Evolutionary conservation across 805 yeast species (phyloP).

Genomic region (Nakazawaea holstii): DNA sequence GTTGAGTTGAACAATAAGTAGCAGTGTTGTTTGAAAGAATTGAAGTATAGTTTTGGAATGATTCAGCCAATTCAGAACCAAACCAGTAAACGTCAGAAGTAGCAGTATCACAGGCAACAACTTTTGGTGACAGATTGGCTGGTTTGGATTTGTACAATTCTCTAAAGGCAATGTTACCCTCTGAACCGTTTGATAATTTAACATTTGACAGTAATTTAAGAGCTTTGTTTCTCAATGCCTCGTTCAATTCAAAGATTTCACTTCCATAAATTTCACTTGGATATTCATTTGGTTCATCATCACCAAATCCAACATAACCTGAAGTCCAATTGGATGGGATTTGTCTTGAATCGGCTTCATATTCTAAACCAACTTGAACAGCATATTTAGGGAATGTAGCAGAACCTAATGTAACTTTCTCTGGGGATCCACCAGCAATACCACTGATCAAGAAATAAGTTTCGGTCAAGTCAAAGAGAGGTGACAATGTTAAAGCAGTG

Average conservation of each 20-base stretch:
- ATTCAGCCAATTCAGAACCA: constrained; percentile 45
- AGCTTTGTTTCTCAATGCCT: constrained; percentile 53
- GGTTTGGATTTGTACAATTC: constrained; percentile 42
- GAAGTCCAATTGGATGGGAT: constrained; percentile 49
- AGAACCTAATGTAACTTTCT: constrained; percentile 50
- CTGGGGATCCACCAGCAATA: constrained; percentile 61
- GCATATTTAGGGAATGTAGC: constrained; percentile 58
- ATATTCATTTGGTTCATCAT: constrained; percentile 41
- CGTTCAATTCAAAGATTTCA: constrained; percentile 61
- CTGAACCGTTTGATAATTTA: constrained; percentile 39
- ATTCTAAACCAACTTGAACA: constrained; percentile 55
- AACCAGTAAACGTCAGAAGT: constrained; percentile 59
- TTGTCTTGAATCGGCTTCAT: constrained; percentile 50
- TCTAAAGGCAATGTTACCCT: constrained; percentile 39
- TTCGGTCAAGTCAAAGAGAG: constrained; percentile 50
- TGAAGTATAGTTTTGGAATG: constrained; percentile 41
- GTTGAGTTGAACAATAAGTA: constrained; percentile 55
- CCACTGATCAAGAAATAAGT: constrained; percentile 63
- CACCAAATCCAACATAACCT: constrained; percentile 55
- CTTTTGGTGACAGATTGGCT: constrained; percentile 42
- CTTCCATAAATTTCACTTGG: constrained; percentile 57
- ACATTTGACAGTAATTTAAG: constrained; percentile 43
- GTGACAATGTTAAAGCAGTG: constrained; percentile 47
- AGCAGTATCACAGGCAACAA: constrained; percentile 50
- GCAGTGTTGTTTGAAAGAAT: constrained; percentile 56